Evolutionary conservation across 306 rosid genomes (phyloP).

Genomic region (Biancaea sappan): DNA sequence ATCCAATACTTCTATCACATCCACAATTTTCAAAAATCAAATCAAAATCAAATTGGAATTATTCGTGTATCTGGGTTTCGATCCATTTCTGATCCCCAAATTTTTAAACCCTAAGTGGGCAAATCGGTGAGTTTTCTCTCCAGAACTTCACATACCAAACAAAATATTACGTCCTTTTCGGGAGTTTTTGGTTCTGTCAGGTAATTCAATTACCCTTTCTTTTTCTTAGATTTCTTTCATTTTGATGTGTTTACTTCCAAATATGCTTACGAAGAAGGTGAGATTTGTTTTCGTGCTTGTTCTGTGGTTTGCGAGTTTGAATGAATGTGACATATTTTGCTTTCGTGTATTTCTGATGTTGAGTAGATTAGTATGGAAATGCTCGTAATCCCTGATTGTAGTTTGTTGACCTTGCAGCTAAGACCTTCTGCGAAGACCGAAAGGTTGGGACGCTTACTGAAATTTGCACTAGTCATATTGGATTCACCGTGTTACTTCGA

Average conservation of each 20-base stretch:
- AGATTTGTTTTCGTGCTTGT: not conserved
- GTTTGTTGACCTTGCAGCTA: conserved; percentile 22
- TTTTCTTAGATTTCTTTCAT: not conserved
- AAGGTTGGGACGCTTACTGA: conserved; percentile 16
- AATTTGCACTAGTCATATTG: conserved; percentile 4
- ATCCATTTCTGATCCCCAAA: conserved; percentile 25
- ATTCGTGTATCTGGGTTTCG: conserved; percentile 50
- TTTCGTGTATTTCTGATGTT: not conserved
- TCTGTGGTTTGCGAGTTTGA: not conserved
- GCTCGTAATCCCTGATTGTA: not conserved
- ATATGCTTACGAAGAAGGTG: not conserved
- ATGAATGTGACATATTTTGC: not conserved
- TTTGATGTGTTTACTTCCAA: not conserved
- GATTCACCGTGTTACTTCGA: not conserved
- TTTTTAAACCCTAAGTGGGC: conserved; percentile 32
- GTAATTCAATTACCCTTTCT: conserved; percentile 22
- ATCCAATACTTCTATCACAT: not conserved
- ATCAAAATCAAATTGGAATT: conserved; percentile 39
- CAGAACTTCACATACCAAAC: not conserved
- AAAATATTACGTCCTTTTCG: not conserved
- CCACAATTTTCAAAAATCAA: conserved; percentile 27
- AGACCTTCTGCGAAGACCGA: not conserved
- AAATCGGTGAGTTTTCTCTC: not conserved
- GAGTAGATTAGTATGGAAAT: not conserved
- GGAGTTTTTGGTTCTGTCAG: not conserved